A percentile compares a stretch with the other conserved stretches of the same genome.
Evolutionary conservation across 1,284 basidiomycete genomes (phyloP).

Genomic region (Cystobasidiaceae sp.): DNA sequence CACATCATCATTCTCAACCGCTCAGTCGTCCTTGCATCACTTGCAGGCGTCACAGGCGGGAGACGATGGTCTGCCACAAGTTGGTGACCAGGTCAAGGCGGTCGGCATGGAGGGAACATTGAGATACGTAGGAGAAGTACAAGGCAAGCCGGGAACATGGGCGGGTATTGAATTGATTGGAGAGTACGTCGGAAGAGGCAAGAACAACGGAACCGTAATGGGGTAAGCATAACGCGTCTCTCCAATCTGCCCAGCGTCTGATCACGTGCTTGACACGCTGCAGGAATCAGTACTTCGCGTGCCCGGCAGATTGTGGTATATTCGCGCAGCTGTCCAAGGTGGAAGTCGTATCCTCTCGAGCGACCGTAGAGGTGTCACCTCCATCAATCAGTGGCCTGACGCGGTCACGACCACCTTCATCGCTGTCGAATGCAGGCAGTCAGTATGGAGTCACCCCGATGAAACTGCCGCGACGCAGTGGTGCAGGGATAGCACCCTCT

Average conservation of each 20-base stretch:
- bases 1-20: background rate
- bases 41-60: background rate
- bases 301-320: slow-evolving; percentile 79
- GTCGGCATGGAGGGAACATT: slow-evolving; percentile 66
- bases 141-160: slow-evolving; percentile 79
- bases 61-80: background rate
- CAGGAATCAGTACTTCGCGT: slow-evolving; percentile 69
- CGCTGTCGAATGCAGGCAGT: slow-evolving; percentile 26
- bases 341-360: slow-evolving; percentile 49
- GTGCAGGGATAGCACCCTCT: slow-evolving; percentile 26
- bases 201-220: slow-evolving; percentile 85
- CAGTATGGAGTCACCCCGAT: too few species aligned
- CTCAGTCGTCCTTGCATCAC: background rate
- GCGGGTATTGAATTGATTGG: slow-evolving; percentile 84
- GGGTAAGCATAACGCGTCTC: slow-evolving; percentile 64
- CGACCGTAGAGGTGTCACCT: background rate
- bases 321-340: slow-evolving; percentile 81
- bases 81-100: slow-evolving; percentile 16
- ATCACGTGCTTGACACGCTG: background rate
- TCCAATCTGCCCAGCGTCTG: background rate
- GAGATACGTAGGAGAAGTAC: slow-evolving; percentile 71
- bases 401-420: slow-evolving; percentile 9
- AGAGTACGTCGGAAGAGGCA: slow-evolving; percentile 83
- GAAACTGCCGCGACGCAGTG: too few species aligned
- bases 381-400: background rate